Conservation (phyloP, 352 stramenopile genomes). For the Phytophthora lateralis region DNA sequence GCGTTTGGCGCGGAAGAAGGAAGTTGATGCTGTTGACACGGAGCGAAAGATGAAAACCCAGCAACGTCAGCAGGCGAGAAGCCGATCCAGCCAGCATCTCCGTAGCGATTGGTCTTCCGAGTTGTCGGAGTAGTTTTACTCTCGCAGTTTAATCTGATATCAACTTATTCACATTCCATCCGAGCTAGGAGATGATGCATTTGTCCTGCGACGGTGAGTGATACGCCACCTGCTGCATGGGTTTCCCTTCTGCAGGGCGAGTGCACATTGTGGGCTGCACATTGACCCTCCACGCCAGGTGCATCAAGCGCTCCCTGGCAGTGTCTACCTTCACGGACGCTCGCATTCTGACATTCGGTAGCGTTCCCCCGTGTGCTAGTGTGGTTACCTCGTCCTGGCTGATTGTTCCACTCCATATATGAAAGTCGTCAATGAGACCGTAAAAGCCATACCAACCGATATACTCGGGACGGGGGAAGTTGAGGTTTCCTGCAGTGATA, state of each 20-base stretch:
- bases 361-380: conserved; percentile 9
- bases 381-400: background rate
- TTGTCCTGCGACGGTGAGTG: conserved; percentile 6
- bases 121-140: conserved; percentile 5
- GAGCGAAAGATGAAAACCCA: conserved; percentile 36
- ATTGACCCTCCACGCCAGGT: conserved; percentile 5
- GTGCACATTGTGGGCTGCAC: conserved; percentile 6
- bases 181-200: conserved; percentile 12
- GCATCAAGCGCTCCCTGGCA: background rate
- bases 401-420: conserved; percentile 28
- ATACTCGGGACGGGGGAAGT: conserved; percentile 6
- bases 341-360: background rate
- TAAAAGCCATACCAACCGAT: conserved; percentile 42
- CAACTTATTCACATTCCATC: background rate
- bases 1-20: conserved; percentile 20
- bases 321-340: conserved; percentile 4
- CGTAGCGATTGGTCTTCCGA: conserved; percentile 29
- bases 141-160: too few relatives aligned
- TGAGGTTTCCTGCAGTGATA: conserved; percentile 14
- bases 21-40: conserved; percentile 13
- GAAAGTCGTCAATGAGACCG: conserved; percentile 42
- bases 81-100: conserved; percentile 28
- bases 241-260: conserved; percentile 1
- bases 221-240: conserved; percentile 7
- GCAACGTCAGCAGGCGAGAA: conserved; percentile 32